These are phyloP conservation scores for Coniferiporia weirii DNA, from an alignment of 1,284 basidiomycete species.

Conservation along the genomic window DNA sequence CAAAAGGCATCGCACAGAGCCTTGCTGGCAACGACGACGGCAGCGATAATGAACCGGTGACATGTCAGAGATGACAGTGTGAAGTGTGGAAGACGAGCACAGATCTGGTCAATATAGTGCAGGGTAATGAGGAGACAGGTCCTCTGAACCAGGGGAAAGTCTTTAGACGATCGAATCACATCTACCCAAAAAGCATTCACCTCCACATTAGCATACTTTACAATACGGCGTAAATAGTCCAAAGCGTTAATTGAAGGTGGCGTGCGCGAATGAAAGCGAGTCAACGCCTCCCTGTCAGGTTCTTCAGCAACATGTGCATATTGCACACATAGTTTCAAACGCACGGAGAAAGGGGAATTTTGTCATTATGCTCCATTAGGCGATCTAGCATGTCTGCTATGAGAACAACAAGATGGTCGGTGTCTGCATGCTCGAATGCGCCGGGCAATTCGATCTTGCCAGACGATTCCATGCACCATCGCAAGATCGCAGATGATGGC, in stretches of 20 bases:
- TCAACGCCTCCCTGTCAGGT: constrained; percentile 66
- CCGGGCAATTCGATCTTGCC: constrained; percentile 69
- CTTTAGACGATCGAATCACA: not conserved
- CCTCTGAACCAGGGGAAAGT: constrained; percentile 46
- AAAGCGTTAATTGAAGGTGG: constrained; percentile 79
- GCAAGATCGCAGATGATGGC: not conserved
- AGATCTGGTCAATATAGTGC: constrained; percentile 94
- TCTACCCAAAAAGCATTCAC: constrained; percentile 36
- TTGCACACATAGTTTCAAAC: constrained; percentile 29
- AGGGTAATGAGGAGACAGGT: constrained; percentile 84
- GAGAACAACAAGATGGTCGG: constrained; percentile 78
- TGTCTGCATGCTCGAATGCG: constrained; percentile 70
- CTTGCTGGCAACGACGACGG: constrained; percentile 84
- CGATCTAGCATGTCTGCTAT: constrained; percentile 94
- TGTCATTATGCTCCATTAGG: constrained; percentile 89
- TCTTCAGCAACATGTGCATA: constrained; percentile 19
- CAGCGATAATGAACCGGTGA: constrained; percentile 90
- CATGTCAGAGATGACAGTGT: constrained; percentile 92
- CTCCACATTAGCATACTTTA: constrained; percentile 90
- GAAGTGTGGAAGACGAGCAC: constrained; percentile 78
- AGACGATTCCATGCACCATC: constrained; percentile 48
- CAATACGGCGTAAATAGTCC: constrained; percentile 89
- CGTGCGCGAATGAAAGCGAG: constrained; percentile 89
- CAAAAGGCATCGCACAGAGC: constrained; percentile 91
- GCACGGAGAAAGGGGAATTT: constrained; percentile 78